Evolutionary conservation across 192 early-diverging fungal genomes (phyloP).

Genomic region (Jimgerdemannia flammicorona): DNA sequence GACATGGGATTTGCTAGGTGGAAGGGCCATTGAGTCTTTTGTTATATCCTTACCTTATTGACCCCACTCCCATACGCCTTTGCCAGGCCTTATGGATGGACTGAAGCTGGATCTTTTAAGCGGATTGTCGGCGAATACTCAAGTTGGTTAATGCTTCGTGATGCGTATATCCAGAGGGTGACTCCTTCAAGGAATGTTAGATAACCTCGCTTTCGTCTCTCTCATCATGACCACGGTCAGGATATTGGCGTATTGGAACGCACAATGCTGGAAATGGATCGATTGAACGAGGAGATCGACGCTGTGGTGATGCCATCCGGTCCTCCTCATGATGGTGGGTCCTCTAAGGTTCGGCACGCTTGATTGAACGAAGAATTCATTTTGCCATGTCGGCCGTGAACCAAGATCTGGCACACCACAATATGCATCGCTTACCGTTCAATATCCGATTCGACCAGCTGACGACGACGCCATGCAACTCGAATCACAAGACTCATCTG

Average conservation of each 20-base stretch:
- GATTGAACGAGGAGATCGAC: background rate
- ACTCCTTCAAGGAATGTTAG: no score
- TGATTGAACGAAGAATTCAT: no score
- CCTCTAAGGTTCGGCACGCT: background rate
- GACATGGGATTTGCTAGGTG: no score
- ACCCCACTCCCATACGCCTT: no score
- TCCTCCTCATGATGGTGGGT: background rate
- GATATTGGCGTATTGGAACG: background rate
- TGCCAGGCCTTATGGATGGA: background rate
- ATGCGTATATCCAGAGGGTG: no score
- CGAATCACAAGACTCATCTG: background rate
- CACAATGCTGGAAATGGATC: background rate
- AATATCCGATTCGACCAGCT: background rate
- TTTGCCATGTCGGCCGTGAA: no score
- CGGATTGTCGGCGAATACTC: background rate
- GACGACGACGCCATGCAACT: background rate
- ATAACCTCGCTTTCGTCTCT: no score
- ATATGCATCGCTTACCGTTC: no score
- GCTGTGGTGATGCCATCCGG: background rate
- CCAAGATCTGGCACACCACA: no score
- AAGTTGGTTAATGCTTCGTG: no score
- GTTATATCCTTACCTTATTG: background rate
- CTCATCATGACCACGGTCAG: background rate
- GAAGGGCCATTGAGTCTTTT: background rate
- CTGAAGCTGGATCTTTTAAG: background rate